Base-by-base conservation (phyloP, 306 rosid genomes). In the Corylus heterophylla region DNA sequence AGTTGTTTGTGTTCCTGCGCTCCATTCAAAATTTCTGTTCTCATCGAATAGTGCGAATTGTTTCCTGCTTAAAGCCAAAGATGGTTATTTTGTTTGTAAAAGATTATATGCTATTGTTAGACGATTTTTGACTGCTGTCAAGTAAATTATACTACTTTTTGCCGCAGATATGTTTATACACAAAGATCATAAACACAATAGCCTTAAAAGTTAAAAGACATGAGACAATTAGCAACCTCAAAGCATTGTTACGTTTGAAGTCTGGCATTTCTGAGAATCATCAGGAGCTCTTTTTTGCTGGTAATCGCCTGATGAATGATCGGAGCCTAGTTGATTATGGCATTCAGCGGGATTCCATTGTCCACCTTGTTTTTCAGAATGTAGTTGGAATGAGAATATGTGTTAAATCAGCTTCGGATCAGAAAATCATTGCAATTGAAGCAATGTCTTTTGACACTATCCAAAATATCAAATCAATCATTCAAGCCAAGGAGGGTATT, bases 341-440 rank as follows among this genome's bases (percentile, higher is more conserved):
- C 31, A 20, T 76, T 59, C 47, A 50, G 52, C 74, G 8, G 0
- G 80, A 50, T 10, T 69, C 72, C n/a, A 51, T 77, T 13, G 37
- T 81, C 54, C 20, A 61, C 27, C 73, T 81, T 59, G 37, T 69
- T 75, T 6, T 70, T 31, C 69, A 71, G 75, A 51, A 47, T 12
- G 9, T 50, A 22, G 62, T 14, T 12, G 22, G 45, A 42, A 31
- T 79, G 12, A 79, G 37, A 39, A 31, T 84, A 29, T 66, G 20
- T 56, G 75, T 84, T 71, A 72, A 84, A 49, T 59, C 50, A 27
- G 77, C 76, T 17, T 71, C 77, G n/a, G 62, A n/a, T 29, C 78
- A 25, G 42, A 17, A 42, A 12, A 66, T 45, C 62, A 44, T 80
- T 31, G 82, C 22, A 52, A 56, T 80, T 44, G 80, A 74, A 62